A percentile compares a stretch with the other conserved stretches of the same genome.
These are phyloP conservation scores for Colletotrichum liaoningense DNA, from an alignment of 2,329 filamentous ascomycete species.

Conservation along the genomic window DNA sequence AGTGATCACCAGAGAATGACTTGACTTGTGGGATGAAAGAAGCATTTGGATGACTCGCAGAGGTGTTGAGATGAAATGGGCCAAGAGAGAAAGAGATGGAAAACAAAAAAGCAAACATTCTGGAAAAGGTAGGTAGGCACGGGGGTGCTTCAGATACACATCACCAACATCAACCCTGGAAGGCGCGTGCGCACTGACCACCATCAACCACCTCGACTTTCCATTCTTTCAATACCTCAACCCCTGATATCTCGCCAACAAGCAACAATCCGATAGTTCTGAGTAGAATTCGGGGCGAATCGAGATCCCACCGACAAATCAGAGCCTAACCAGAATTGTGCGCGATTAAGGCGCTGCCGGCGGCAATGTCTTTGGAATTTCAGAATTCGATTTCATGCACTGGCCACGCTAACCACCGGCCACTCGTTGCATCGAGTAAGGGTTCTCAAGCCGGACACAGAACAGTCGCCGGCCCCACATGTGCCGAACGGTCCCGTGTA, in stretches of 20 bases:
- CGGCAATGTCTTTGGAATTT: neutral
- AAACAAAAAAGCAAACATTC: neutral
- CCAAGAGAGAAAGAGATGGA: neutral
- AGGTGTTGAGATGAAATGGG: neutral
- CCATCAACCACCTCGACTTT: neutral
- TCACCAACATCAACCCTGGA: neutral
- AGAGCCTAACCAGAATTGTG: neutral
- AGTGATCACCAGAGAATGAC: neutral
- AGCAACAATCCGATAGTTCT: neutral
- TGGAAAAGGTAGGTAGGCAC: neutral
- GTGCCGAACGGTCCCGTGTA: too few relatives aligned
- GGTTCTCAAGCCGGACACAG: too few relatives aligned
- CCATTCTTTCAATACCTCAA: neutral
- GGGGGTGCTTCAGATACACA: neutral
- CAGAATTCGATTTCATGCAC: too few relatives aligned
- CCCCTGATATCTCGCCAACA: neutral
- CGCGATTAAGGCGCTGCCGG: neutral
- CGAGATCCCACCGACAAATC: neutral
- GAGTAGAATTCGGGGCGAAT: neutral
- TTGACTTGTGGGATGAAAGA: neutral
- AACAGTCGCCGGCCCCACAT: too few relatives aligned
- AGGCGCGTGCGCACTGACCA: neutral
- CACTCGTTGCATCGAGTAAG: too few relatives aligned
- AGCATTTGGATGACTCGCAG: neutral
- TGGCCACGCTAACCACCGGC: too few relatives aligned